Evolutionary conservation across 305 asterid genomes (phyloP).

Genomic region (Solanum chacoense): DNA sequence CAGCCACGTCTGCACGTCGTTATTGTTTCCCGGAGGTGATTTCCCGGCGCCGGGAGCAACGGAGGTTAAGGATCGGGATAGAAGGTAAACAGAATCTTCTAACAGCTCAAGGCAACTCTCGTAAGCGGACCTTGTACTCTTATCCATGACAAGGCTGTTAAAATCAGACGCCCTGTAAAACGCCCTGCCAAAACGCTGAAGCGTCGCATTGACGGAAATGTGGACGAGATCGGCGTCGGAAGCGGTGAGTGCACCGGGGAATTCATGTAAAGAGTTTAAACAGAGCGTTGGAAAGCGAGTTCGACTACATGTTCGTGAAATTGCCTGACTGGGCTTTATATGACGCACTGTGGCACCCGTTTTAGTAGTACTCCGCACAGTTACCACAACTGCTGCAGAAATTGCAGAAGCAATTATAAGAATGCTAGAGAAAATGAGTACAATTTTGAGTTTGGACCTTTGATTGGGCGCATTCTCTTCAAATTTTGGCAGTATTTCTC

Average conservation of each 20-base stretch:
- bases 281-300: constrained; percentile 62
- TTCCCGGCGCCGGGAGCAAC: constrained; percentile 15
- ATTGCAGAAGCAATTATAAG: constrained; percentile 42
- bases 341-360: constrained; percentile 14
- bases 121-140: constrained; percentile 64
- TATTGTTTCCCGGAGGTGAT: constrained; percentile 17
- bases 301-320: constrained; percentile 53
- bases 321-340: constrained; percentile 48
- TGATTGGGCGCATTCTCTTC: not conserved
- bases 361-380: constrained; percentile 13
- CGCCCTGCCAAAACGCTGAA: constrained; percentile 56
- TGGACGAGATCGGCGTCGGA: constrained; percentile 73
- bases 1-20: constrained; percentile 89
- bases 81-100: constrained; percentile 66
- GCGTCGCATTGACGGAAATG: constrained; percentile 79
- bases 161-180: constrained; percentile 55
- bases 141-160: constrained; percentile 50
- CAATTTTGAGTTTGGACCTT: constrained; percentile 26
- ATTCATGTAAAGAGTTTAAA: constrained; percentile 47
- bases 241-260: constrained; percentile 71
- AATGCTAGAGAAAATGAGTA: constrained; percentile 32
- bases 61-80: constrained; percentile 51
- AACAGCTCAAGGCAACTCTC: constrained; percentile 83
- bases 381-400: constrained; percentile 40
- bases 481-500: constrained; percentile 5